Conservation (phyloP, 2,329 filamentous ascomycete genomes). For the Phaeoacremonium minimum region DNA sequence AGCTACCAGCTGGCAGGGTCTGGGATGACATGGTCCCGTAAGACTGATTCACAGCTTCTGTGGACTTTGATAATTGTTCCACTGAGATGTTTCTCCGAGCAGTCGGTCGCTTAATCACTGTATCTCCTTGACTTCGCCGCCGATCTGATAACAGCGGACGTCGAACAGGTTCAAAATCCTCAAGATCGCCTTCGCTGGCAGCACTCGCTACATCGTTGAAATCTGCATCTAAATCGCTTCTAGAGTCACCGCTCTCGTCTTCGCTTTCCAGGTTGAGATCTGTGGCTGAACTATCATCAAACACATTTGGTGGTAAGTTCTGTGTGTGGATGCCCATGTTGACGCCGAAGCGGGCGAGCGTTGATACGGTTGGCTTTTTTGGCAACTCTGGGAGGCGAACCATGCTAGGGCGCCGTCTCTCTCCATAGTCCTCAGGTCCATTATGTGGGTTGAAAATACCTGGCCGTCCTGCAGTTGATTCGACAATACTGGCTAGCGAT, state of each 20-base stretch:
- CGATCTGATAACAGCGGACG: constrained; percentile 21
- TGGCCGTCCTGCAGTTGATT: constrained; percentile 34
- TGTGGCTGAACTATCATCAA: constrained; percentile 31
- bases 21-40: constrained; percentile 5
- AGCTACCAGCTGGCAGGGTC: neutral
- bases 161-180: constrained; percentile 25
- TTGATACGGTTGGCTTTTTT: constrained; percentile 50
- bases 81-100: constrained; percentile 9
- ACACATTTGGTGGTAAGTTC: constrained; percentile 58
- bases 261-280: constrained; percentile 14
- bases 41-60: neutral
- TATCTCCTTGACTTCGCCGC: constrained; percentile 36
- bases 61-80: constrained; percentile 3
- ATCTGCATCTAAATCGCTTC: constrained; percentile 18
- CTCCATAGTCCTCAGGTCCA: constrained; percentile 14
- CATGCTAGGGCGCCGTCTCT: constrained; percentile 40
- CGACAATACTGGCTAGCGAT: constrained; percentile 38
- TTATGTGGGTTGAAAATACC: constrained; percentile 39
- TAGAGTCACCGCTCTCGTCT: constrained; percentile 16
- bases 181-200: constrained; percentile 34
- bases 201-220: constrained; percentile 32
- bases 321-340: constrained; percentile 74
- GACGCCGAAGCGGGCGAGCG: constrained; percentile 53
- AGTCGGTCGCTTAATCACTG: constrained; percentile 23
- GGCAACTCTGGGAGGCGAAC: constrained; percentile 59